Evolutionary conservation across 345 rosid genomes (phyloP), one percentile per base, ranked within the genome.

Genomic region (Rhizophora mangle): DNA sequence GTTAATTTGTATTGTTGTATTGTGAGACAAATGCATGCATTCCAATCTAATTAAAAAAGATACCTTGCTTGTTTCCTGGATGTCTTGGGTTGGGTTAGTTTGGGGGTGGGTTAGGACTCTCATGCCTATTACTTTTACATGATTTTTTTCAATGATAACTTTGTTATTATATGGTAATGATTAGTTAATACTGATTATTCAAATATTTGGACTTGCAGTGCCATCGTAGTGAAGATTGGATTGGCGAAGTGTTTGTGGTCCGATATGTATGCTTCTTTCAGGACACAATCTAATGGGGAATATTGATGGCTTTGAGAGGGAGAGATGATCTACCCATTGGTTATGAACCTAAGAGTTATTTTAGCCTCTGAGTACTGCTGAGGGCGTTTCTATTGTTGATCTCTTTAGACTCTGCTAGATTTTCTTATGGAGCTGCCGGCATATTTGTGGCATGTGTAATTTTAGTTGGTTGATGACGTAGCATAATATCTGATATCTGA

Each of bases 211-310:
- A 21, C 34, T 5, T 31, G 34, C 34, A 31, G 34, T 31, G 34
- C 34, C 34, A 31, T 31, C 34, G 34, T 31, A 31, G 34, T 65
- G 76, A 63, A 56, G 71, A 53, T 6, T 19, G 67, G 9, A 15
- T 22, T 18, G 16, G 67, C 24, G 1, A 2, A 19, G 55, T 6
- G 64, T 21, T 1, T 11, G 62, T 36, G 63, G 46, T 56, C 74
- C 32, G 47, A 27, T 43, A 32, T 26, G 21, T 56, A 18, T 39
- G 36, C 21, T 24, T 22, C 21, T 11, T 30, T 16, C 21, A 2
- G 52, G 6, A 43, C 36, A 30, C 30, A 5, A 8, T 19, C 34
- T 13, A 32, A 32, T 37, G 13, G 29, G 36, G 37, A 13, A 7
- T 31, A 20, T 39, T 22, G 64, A 18, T 64, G n/a, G 53, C 31